Base-by-base conservation (phyloP, 2,329 filamentous ascomycete genomes). In the Colletotrichum orbiculare region DNA sequence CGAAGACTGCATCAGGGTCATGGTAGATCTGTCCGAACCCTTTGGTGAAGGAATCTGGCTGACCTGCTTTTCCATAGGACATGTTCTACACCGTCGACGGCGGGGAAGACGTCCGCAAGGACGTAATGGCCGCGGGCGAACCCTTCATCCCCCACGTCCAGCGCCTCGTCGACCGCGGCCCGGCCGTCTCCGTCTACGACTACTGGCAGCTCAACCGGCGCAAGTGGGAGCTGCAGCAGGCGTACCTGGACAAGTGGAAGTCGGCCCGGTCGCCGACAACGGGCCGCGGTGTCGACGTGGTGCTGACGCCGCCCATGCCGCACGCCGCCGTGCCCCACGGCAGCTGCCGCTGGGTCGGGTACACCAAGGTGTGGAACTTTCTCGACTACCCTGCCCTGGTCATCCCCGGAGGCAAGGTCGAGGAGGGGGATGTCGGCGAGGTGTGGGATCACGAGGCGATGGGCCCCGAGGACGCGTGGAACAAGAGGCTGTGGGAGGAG, bases 141-240 rank as follows among this genome's bases (percentile, higher is more conserved):
- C 87, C 88, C 0, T 83, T 82, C 45, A 82, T 89, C 4, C 83
- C 85, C 0, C 85, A 88, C 59, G 87, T 91, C 0, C 79, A 89
- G 69, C 79, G 76, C 0, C 78, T 91, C 6, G 73, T 90, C 12
- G 84, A 85, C 55, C 78, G 80, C 0, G 84, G 80, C 2, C 68
- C 79, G 10, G 72, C 86, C 1, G 85, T 90, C 12, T 88, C 85
- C 0, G 86, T 90, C 0, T 89, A 86, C 62, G 79, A 88, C 5
- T 91, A 91, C 74, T 91, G 88, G 89, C 87, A 90, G 69, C 78
- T 91, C 7, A 90, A 90, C 74, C 85, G 79, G 65, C 79, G 81
- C 34, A 90, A 90, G 70, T 61, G 79, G 34, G 77, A 75, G 89
- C 8, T 49, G 33, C 61, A 64, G 49, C 61, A 64, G 10, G 45